Evolutionary conservation across 495 filamentous ascomycete genomes (phyloP).

Genomic region (Aspergillus biplanus): DNA sequence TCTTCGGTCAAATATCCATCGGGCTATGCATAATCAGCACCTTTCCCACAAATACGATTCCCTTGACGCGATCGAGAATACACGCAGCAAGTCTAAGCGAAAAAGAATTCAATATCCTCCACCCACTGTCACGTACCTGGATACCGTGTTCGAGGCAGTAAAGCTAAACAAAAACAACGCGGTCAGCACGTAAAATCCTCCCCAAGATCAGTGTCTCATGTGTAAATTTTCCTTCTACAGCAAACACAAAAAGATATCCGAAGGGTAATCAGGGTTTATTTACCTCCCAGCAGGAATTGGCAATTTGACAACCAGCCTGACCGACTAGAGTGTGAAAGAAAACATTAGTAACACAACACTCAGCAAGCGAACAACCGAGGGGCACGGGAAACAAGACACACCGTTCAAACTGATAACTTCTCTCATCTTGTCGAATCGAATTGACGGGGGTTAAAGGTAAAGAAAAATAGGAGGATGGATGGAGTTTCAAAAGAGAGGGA

Average conservation of each 20-base stretch:
- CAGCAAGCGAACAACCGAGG: constrained; percentile 17
- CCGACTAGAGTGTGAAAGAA: constrained; percentile 66
- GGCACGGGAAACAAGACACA: constrained; percentile 52
- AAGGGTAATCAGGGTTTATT: constrained; percentile 12
- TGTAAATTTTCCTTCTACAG: neutral
- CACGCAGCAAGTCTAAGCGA: neutral
- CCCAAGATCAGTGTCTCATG: neutral
- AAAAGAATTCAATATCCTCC: neutral
- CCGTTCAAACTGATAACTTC: constrained; percentile 99
- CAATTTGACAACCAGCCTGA: constrained; percentile 99
- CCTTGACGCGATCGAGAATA: too few species aligned
- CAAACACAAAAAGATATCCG: neutral
- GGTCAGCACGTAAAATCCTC: constrained; percentile 33
- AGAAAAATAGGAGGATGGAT: constrained; percentile 18
- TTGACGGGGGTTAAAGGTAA: constrained; percentile 20
- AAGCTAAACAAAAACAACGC: constrained; percentile 60
- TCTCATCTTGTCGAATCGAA: constrained; percentile 74
- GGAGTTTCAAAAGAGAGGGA: constrained; percentile 24
- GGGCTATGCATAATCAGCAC: constrained; percentile 62
- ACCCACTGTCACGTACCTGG: constrained; percentile 66
- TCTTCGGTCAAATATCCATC: constrained; percentile 99
- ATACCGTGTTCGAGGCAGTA: constrained; percentile 99
- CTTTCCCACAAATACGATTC: neutral
- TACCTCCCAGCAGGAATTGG: constrained; percentile 99
- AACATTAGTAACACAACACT: constrained; percentile 28